These are phyloP conservation scores for Nicotiana noctiflora DNA, from an alignment of 257 asterid species.

Conservation along the genomic window DNA sequence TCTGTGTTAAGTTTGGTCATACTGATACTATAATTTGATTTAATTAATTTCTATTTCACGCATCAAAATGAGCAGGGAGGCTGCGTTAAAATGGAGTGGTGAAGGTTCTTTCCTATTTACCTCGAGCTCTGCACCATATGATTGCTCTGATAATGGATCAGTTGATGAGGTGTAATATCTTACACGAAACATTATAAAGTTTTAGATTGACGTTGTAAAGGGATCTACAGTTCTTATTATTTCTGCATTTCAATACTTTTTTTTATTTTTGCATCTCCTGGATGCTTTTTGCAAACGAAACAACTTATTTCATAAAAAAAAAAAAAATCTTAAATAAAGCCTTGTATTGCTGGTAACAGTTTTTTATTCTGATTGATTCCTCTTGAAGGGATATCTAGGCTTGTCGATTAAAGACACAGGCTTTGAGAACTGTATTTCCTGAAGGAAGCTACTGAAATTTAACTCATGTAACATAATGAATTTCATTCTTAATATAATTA, in stretches of 20 bases:
- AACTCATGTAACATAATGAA: not conserved
- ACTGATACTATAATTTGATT: not conserved
- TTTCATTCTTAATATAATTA: not conserved
- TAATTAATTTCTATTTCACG: not conserved
- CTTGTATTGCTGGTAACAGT: constrained; percentile 10
- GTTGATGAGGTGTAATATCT: constrained; percentile 77
- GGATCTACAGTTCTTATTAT: no score
- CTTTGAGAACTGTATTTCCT: not conserved
- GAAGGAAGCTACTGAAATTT: not conserved
- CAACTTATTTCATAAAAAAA: no score
- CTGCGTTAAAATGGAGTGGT: constrained; percentile 81
- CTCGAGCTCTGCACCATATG: constrained; percentile 92
- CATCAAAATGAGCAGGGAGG: constrained; percentile 47
- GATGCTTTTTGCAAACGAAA: no score
- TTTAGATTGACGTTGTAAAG: no score
- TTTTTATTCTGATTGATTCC: constrained; percentile 1
- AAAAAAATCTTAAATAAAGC: no score
- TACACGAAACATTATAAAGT: constrained; percentile 14
- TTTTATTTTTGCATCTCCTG: no score
- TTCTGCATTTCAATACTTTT: no score
- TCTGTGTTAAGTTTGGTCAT: not conserved
- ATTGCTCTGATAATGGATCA: constrained; percentile 76
- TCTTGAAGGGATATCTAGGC: not conserved
- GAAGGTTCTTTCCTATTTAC: constrained; percentile 92
- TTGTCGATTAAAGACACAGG: not conserved